These are phyloP conservation scores for Colletotrichum musicola DNA, from an alignment of 2,329 filamentous ascomycete species.

Conservation along the genomic window DNA sequence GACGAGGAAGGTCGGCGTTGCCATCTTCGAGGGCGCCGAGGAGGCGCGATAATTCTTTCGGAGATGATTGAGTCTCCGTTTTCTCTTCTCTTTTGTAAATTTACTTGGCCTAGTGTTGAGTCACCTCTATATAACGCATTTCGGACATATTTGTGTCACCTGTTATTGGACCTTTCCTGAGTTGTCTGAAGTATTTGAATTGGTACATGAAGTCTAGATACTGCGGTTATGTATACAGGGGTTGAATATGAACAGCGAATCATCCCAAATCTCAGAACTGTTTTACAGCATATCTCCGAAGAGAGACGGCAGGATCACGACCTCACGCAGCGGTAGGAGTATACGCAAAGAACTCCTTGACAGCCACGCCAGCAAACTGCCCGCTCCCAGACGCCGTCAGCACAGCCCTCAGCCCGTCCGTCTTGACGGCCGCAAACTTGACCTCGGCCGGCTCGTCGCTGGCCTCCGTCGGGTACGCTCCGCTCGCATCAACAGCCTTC, in stretches of 20 bases:
- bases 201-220: not conserved
- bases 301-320: too few relatives aligned
- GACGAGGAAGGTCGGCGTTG: conserved; percentile 41
- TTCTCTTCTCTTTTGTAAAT: not conserved
- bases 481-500: conserved; percentile 41
- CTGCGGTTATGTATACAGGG: not conserved
- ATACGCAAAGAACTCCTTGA: conserved; percentile 46
- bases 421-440: conserved; percentile 44
- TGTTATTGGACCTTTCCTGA: not conserved
- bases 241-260: not conserved
- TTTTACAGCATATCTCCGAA: too few relatives aligned
- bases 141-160: not conserved
- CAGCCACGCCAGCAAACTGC: conserved; percentile 43
- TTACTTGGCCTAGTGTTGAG: not conserved
- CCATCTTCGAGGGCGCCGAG: conserved; percentile 33
- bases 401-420: conserved; percentile 42
- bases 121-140: not conserved
- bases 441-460: conserved; percentile 46
- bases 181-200: not conserved
- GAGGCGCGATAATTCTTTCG: not conserved
- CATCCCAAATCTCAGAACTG: not conserved
- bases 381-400: conserved; percentile 43
- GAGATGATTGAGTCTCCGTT: not conserved
- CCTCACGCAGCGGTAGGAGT: conserved; percentile 10
- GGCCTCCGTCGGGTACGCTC: conserved; percentile 43